phyloP scores from a whole-genome alignment of 2,329 filamentous ascomycete genomes.

The Colletotrichum magnum region DNA sequence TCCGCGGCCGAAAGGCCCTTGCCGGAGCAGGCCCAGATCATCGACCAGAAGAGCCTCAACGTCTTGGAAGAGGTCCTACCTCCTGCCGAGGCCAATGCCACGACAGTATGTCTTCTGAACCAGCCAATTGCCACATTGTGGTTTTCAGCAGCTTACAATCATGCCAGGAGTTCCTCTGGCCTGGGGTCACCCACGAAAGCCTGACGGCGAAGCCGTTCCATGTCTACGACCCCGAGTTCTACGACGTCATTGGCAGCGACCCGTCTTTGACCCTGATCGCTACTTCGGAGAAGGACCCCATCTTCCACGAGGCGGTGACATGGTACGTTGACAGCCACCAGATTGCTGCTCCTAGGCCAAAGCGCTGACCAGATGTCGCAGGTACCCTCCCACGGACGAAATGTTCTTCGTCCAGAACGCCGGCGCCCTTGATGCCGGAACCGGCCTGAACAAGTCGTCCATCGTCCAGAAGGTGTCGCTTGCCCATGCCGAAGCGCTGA shows the following conservation, averaged over 20 bases:
- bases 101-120: slow-evolving; percentile 51
- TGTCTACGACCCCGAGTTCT: slow-evolving; percentile 66
- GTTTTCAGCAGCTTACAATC: background rate
- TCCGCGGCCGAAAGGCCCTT: slow-evolving; percentile 12
- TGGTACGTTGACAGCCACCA: slow-evolving; percentile 50
- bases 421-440: slow-evolving; percentile 61
- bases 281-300: slow-evolving; percentile 57
- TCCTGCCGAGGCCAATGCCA: slow-evolving; percentile 52
- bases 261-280: slow-evolving; percentile 66
- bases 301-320: slow-evolving; percentile 70
- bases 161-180: slow-evolving; percentile 57
- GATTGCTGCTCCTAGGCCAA: accelerated
- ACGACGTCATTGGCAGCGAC: slow-evolving; percentile 62
- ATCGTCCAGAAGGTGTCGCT: slow-evolving; percentile 66
- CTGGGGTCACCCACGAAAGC: slow-evolving; percentile 55
- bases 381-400: slow-evolving; percentile 61
- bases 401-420: slow-evolving; percentile 70
- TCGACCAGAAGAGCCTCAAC: slow-evolving; percentile 61
- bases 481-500: slow-evolving; percentile 56
- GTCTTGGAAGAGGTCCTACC: slow-evolving; percentile 56
- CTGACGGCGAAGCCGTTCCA: slow-evolving; percentile 56
- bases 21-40: slow-evolving; percentile 52
- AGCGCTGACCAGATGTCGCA: background rate
- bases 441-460: slow-evolving; percentile 64
- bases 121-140: no score